These are phyloP conservation scores for Mortierella sp. DNA, from an alignment of 371 early-diverging fungal genomes.

Conservation along the genomic window DNA sequence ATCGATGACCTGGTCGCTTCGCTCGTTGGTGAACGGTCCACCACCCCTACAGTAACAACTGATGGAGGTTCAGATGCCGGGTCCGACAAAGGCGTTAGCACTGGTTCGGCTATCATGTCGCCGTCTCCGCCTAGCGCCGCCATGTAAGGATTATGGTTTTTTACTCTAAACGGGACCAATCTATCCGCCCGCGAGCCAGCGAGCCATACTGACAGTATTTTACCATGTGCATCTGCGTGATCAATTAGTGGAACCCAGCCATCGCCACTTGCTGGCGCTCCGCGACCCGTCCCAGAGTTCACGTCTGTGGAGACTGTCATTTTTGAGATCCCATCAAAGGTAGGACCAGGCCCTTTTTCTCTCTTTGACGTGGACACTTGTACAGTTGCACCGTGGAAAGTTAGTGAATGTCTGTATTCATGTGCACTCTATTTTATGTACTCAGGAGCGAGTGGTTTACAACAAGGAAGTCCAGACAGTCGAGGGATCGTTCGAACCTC, in stretches of 20 bases:
- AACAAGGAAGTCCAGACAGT: slow-evolving; percentile 91
- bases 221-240: too few relatives aligned
- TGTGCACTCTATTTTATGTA: background rate
- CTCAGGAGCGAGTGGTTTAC: slow-evolving; percentile 87
- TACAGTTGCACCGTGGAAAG: too few relatives aligned
- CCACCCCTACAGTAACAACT: slow-evolving; percentile 60
- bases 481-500: slow-evolving; percentile 67
- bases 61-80: slow-evolving; percentile 62
- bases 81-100: slow-evolving; percentile 58
- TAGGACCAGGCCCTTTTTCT: slow-evolving; percentile 34
- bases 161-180: too few relatives aligned
- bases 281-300: slow-evolving; percentile 64
- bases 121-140: slow-evolving; percentile 55
- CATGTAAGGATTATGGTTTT: too few relatives aligned
- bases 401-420: too few relatives aligned
- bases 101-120: slow-evolving; percentile 49
- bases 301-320: slow-evolving; percentile 73
- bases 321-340: slow-evolving; percentile 87
- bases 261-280: slow-evolving; percentile 20
- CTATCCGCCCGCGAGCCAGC: too few relatives aligned
- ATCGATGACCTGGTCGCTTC: slow-evolving; percentile 86
- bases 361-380: too few relatives aligned
- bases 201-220: too few relatives aligned
- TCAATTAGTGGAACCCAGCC: slow-evolving; percentile 19
- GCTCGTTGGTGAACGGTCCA: slow-evolving; percentile 81